Conservation (phyloP, 129 eudicot species). For the Flaveria robusta region DNA sequence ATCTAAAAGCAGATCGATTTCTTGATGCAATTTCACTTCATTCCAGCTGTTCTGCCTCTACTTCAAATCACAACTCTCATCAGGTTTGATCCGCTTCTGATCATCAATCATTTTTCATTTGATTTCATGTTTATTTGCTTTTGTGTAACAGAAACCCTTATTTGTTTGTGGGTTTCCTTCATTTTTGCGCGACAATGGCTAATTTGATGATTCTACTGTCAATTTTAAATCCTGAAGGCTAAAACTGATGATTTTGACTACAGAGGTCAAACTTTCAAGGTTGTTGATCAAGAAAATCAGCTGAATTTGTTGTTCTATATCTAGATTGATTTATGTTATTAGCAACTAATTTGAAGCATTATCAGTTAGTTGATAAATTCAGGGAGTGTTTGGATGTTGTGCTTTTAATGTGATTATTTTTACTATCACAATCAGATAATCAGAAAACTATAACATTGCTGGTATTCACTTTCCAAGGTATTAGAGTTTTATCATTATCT, state of each 20-base stretch:
- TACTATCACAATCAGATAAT: background rate
- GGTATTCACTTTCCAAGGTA: background rate
- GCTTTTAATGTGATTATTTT: background rate
- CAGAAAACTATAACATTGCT: background rate
- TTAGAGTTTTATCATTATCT: background rate
- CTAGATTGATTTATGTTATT: no score
- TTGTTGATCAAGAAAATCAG: no score
- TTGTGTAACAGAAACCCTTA: slow-evolving; percentile 8
- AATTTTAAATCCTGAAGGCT: no score
- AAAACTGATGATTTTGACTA: slow-evolving; percentile 7
- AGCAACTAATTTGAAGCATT: no score
- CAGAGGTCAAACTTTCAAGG: background rate
- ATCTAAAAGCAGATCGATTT: slow-evolving; percentile 7
- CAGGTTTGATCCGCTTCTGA: slow-evolving; percentile 36
- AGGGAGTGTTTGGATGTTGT: background rate
- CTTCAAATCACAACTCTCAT: background rate
- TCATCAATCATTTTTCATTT: background rate
- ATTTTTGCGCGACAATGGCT: no score
- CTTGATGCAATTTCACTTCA: slow-evolving; percentile 4
- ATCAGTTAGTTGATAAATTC: no score
- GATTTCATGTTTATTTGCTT: background rate
- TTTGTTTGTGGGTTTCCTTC: background rate
- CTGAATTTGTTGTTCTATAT: no score
- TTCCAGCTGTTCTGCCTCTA: slow-evolving; percentile 17
- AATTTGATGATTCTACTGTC: no score